Evolutionary conservation across 1,284 basidiomycete species (phyloP).

Genomic region (Earliella scabrosa): DNA sequence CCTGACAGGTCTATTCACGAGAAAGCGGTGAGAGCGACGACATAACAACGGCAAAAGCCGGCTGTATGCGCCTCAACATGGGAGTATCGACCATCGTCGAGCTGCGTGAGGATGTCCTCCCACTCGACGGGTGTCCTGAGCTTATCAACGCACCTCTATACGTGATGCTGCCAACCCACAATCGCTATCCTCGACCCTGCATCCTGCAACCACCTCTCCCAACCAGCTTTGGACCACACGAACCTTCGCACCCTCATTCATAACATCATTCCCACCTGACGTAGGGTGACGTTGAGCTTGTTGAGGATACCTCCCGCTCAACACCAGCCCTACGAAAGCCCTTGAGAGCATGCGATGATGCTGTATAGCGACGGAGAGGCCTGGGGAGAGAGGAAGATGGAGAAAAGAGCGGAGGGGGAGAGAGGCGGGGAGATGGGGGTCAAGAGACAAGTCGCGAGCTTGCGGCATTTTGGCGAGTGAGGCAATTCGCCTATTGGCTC

Average conservation of each 20-base stretch:
- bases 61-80: not conserved
- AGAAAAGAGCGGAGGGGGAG: not conserved
- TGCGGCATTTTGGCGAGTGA: slow-evolving; percentile 29
- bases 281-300: slow-evolving; percentile 27
- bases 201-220: too few relatives aligned
- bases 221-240: not conserved
- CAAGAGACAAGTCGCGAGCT: slow-evolving; percentile 10
- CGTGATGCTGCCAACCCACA: too few relatives aligned
- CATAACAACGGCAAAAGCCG: too few relatives aligned
- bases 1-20: too few relatives aligned
- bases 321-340: not conserved
- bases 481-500: slow-evolving; percentile 24
- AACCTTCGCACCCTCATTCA: not conserved
- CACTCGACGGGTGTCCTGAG: slow-evolving; percentile 11
- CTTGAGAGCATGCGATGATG: not conserved
- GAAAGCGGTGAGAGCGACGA: too few relatives aligned
- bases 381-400: not conserved
- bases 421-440: slow-evolving; percentile 1
- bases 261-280: not conserved
- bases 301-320: slow-evolving; percentile 35
- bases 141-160: slow-evolving; percentile 10
- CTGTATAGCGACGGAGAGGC: not conserved
- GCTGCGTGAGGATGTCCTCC: slow-evolving; percentile 25
- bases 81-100: not conserved
- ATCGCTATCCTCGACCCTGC: too few relatives aligned